phyloP scores from a whole-genome alignment of 2,329 filamentous ascomycete species.

The Fusarium veterinarium region DNA sequence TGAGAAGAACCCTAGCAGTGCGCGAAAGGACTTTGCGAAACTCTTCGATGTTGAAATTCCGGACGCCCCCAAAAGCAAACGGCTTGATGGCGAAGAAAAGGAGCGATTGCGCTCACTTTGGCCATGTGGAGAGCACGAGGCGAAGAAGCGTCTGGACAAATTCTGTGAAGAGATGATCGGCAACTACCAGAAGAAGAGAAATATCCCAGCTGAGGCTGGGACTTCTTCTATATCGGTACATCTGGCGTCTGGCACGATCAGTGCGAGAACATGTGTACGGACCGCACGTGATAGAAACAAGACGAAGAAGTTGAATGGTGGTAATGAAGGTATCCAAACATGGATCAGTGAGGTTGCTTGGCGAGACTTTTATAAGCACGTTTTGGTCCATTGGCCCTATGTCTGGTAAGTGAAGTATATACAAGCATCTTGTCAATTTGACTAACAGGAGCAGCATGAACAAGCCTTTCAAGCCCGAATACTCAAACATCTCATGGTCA shows the following conservation, averaged over 20 bases:
- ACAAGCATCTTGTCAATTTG: no score
- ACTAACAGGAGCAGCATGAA: constrained; percentile 58
- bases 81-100: constrained; percentile 67
- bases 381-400: constrained; percentile 87
- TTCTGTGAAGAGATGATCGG: constrained; percentile 75
- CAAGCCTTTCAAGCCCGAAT: constrained; percentile 80
- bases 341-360: constrained; percentile 90
- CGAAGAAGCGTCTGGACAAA: constrained; percentile 68
- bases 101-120: constrained; percentile 69
- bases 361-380: constrained; percentile 90
- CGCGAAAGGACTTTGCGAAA: constrained; percentile 58
- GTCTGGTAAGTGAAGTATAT: constrained; percentile 66
- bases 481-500: constrained; percentile 85
- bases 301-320: constrained; percentile 73
- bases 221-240: constrained; percentile 81
- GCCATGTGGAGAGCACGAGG: constrained; percentile 82
- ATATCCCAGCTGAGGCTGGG: constrained; percentile 69
- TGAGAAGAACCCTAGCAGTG: constrained; percentile 47
- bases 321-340: constrained; percentile 71
- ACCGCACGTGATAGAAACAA: constrained; percentile 72
- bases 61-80: constrained; percentile 70
- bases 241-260: constrained; percentile 74
- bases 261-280: constrained; percentile 73
- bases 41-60: constrained; percentile 74
- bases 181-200: constrained; percentile 72